Evolutionary conservation across 2,329 filamentous ascomycete genomes (phyloP), one percentile per base, ranked within the genome.

Genomic region (Podosphaera fusca): DNA sequence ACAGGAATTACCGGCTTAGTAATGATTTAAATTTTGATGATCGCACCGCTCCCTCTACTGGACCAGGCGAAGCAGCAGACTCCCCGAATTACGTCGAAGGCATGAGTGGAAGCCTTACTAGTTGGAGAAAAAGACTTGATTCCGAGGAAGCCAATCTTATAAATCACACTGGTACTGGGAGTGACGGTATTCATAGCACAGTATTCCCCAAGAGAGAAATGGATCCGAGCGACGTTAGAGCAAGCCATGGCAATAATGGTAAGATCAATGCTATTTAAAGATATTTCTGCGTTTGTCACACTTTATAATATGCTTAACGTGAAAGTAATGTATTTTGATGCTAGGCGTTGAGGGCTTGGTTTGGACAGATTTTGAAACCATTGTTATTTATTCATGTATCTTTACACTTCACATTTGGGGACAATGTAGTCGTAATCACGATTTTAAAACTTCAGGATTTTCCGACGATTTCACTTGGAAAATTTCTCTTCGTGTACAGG

Each of bases 1-100:
- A 90, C 72, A 92, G 94, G 70, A 94, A 87, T 65, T 95, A 96
- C 69, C 84, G 92, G 31, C 73, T 95, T 50, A 94, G 87, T 69
- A 89, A 84, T 65, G 81, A 85, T 55, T 94, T 94, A 64, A 89
- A 95, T 67, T 89, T 94, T 64, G 64, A 69, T 34, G 63, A 73
- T 61, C 72, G 72, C 55, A 58, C 62, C 42, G 56, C 57, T 4
- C 56, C 64, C 61, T 31, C 31, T 7, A 50, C 21, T 14, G 38
- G 40, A 9, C 42, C 21, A 36, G 45, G 21, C 14, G 40, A 45
- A n/a, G 29, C 33, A n/a, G 70, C 72, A 73, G 49, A 65, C 45
- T 73, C 75, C 45, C 73, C 76, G 6, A 67, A 66, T 36, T 69
- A 57, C 2, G 70, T 71, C 4, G 64, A 73, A 12, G 78, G 74